Base-by-base conservation (phyloP, 2,329 filamentous ascomycete species). In the Zymoseptoria brevis region DNA sequence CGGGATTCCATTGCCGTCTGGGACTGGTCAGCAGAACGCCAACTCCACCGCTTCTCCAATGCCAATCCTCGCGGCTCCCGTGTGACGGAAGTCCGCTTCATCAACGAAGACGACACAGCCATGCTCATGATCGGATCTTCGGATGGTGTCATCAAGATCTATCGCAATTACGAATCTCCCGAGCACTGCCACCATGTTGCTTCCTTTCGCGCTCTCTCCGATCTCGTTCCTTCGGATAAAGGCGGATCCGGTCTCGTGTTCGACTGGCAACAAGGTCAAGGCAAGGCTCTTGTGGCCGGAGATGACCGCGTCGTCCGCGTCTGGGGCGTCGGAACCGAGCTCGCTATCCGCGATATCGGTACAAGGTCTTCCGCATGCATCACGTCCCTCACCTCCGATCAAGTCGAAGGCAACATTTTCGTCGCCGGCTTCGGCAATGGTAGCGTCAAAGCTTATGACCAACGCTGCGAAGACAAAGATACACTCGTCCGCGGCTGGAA, bases 251-350 rank as follows among this genome's bases (percentile, higher is more conserved):
- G 94, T 21, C 87, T 99, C 75, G 93, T 97, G 24, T 95, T 97
- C 72, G 93, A 99, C 73, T 99, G 94, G 94, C 93, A 97, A 73
- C 94, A 99, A 76, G 92, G 95, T n/a, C 90, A 90, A 66, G 94
- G 94, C 7, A 89, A 90, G 61, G 87, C 96, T 7, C 81, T 99
- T n/a, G 94, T 97, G 30, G 94, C 94, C 9, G 94, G 94, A 51
- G 94, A 99, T 72, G 90, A 96, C 57, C 89, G 94, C 59, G 89
- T 96, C 35, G 96, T 99, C 67, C 84, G 92, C 41, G 90, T 97
- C 35, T 99, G 94, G 94, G 94, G 95, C 71, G 93, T 93, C 16
- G 90, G 90, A 7, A 89, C 90, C 50, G 94, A 99, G 79, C 87
- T 94, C 45, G 97, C 93, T 75, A 84, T 90, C 56, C 89, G 87